Conservation (phyloP, 352 stramenopile species). For the Phytophthora tentaculata region DNA sequence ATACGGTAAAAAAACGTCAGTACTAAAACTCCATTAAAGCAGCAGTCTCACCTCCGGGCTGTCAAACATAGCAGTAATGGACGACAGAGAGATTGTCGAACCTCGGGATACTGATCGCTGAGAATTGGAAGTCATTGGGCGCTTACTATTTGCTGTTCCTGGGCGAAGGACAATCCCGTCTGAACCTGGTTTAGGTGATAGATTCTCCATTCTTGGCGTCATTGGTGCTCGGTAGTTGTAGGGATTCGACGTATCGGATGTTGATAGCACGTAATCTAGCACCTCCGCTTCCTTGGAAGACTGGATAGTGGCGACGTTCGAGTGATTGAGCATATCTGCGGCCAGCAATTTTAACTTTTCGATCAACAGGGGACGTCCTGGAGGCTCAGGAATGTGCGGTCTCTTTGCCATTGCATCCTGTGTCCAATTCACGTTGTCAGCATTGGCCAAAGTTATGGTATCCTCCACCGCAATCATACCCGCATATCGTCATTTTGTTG, state of each 20-base stretch:
- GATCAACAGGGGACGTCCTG: slow-evolving; percentile 66
- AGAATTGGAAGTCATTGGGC: slow-evolving; percentile 51
- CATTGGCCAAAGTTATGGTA: neutral
- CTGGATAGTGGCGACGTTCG: slow-evolving; percentile 22
- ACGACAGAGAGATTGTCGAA: slow-evolving; percentile 69
- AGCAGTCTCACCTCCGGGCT: slow-evolving; percentile 43
- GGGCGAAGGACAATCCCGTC: slow-evolving; percentile 48
- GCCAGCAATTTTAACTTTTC: slow-evolving; percentile 79
- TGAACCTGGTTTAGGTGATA: slow-evolving; percentile 17
- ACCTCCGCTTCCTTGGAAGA: slow-evolving; percentile 63
- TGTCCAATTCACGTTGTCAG: neutral
- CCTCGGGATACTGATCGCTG: slow-evolving; percentile 65
- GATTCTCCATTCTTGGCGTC: slow-evolving; percentile 61
- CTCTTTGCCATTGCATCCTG: slow-evolving; percentile 69
- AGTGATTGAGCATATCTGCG: slow-evolving; percentile 45
- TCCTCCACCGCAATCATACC: slow-evolving; percentile 32
- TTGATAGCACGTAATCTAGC: slow-evolving; percentile 64
- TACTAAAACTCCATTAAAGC: slow-evolving; percentile 1
- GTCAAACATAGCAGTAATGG: slow-evolving; percentile 66
- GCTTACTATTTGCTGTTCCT: slow-evolving; percentile 43
- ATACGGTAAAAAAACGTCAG: slow-evolving; percentile 4
- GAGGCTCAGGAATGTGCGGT: slow-evolving; percentile 60
- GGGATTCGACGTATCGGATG: slow-evolving; percentile 16
- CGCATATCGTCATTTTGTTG: slow-evolving; percentile 79
- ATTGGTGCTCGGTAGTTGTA: slow-evolving; percentile 25